These are phyloP conservation scores for Eruca vesicaria DNA, from an alignment of 441 rosid species.

Conservation along the genomic window DNA sequence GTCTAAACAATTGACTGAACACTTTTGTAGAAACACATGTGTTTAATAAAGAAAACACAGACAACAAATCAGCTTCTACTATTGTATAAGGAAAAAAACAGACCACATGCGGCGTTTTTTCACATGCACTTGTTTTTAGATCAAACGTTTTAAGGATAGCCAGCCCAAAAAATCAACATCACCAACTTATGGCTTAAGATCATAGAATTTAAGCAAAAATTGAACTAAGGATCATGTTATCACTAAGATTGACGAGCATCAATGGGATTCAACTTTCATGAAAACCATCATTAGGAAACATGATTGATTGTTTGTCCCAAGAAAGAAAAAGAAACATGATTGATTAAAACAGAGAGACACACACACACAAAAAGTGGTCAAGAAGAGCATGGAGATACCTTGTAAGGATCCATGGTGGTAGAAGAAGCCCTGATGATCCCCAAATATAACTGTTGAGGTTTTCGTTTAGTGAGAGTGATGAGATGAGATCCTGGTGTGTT, in stretches of 20 bases:
- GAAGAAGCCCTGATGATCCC: constrained; percentile 19
- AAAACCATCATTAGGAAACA: not conserved
- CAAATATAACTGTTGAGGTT: not conserved
- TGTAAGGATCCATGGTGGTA: constrained; percentile 75
- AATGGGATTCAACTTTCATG: not conserved
- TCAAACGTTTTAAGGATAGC: constrained; percentile 25
- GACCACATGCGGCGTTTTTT: not conserved
- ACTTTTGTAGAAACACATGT: not conserved
- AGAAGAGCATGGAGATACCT: constrained; percentile 41
- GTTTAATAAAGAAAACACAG: not conserved
- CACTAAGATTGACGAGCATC: not conserved
- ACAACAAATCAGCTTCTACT: not conserved
- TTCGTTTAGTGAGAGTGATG: constrained; percentile 26
- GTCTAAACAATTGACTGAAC: not conserved
- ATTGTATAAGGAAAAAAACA: not conserved
- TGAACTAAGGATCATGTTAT: not conserved
- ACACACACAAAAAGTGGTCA: not conserved
- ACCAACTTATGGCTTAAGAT: constrained; percentile 15
- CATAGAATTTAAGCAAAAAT: not conserved
- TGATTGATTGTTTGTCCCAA: not conserved
- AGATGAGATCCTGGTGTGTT: constrained; percentile 1
- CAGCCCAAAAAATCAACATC: constrained; percentile 14
- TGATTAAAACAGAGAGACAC: not conserved
- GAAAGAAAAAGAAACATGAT: not conserved
- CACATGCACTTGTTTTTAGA: constrained; percentile 13